Evolutionary conservation across 176 grass and related monocot genomes (phyloP).

Genomic region (Aegilops bicornis): DNA sequence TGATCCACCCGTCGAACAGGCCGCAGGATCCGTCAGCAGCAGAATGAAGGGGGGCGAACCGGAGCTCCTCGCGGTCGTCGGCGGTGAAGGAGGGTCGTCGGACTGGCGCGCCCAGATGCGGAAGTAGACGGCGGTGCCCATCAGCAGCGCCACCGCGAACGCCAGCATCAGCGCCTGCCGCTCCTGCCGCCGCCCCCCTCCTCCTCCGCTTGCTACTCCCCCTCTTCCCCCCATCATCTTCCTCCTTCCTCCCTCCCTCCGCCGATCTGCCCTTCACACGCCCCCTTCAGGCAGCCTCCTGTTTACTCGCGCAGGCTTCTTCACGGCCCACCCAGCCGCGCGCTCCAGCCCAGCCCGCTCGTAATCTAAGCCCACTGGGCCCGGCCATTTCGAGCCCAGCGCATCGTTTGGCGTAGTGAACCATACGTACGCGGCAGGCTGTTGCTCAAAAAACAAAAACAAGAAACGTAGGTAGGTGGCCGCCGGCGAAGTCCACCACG

Average conservation of each 20-base stretch:
- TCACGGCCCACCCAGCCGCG: no score
- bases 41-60: slow-evolving; percentile 18
- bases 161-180: slow-evolving; percentile 44
- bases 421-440: no score
- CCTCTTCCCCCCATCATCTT: slow-evolving; percentile 30
- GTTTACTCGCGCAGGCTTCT: not conserved
- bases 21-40: not conserved
- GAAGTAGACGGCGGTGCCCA: slow-evolving; percentile 56
- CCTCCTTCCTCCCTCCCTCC: not conserved
- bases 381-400: not conserved
- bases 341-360: no score
- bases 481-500: no score
- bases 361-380: not conserved
- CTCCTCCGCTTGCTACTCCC: not conserved
- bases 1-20: slow-evolving; percentile 5
- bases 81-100: slow-evolving; percentile 48
- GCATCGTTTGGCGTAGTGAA: no score
- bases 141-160: slow-evolving; percentile 51
- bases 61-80: slow-evolving; percentile 57
- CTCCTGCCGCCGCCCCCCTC: slow-evolving; percentile 39
- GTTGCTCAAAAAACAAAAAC: no score
- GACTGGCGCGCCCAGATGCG: slow-evolving; percentile 62
- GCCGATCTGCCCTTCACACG: not conserved
- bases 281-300: not conserved
- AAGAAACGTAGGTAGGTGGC: no score